Evolutionary conservation across 108 stramenopile species (phyloP), one percentile per base, ranked within the genome.

Genomic region (Cyclotella choctawhatcheeana): DNA sequence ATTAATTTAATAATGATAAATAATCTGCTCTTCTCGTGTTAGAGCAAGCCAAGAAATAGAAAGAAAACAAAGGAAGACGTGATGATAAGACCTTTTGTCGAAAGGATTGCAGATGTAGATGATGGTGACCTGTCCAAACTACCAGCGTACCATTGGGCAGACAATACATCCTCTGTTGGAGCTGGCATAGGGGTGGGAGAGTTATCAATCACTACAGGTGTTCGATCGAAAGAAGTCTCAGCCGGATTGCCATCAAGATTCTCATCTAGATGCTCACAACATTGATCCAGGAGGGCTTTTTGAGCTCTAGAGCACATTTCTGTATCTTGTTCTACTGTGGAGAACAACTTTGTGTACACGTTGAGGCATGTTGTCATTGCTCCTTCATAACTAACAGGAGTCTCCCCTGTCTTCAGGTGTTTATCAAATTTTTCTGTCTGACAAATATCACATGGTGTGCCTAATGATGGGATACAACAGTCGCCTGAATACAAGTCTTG

Each of bases 401-500:
- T 33, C 5, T 71, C 66, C 2, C 58, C 66, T 24, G 56, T 40
- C 32, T 67, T 72, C 71, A 78, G 37, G 24, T 58, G 45, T 7
- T 63, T 70, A 40, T 45, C 44, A 60, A 27, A 47, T 24, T 40
- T 59, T 32, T 58, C 56, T 7, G 55, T 55, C 12, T 37, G 55
- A 56, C 77, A 78, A 22, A 78, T 40, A 50, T 78, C 60, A 43
- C 77, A 78, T 6, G 77, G 77, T 20, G 61, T n/a, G 24, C 29
- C 55, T 17, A 61, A 55, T 22, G 78, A 51, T 34, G 61, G 58
- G 20, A 72, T 35, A 44, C 78, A 79, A 31, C 78, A 79, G 25
- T 62, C 30, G 5, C 29, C 50, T 16, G 55, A 37, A 56, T 79
- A 72, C 5, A 62, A 47, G 22, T 54, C 53, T 63, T 63, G 78